phyloP scores from a whole-genome alignment of 225 moss, liverwort and hornwort genomes.

The Physcomitrium patens region DNA sequence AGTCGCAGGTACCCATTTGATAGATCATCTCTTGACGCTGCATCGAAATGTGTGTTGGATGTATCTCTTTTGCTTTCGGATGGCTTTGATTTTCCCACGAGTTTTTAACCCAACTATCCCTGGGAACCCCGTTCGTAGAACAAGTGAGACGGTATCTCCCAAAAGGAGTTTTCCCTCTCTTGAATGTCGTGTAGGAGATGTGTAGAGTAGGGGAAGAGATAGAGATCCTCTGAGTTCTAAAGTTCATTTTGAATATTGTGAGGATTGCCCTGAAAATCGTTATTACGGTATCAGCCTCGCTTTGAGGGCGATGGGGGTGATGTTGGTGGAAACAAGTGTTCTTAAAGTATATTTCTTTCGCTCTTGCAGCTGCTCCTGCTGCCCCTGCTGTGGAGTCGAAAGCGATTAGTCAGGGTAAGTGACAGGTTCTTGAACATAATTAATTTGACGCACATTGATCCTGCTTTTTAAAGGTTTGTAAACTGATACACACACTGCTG shows the following conservation, averaged over 20 bases:
- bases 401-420: not conserved
- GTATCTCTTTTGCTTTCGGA: not conserved
- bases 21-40: not conserved
- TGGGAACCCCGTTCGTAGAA: too few relatives aligned
- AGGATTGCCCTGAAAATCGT: not conserved
- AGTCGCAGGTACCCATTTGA: conserved; percentile 9
- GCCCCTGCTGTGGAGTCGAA: not conserved
- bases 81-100: too few relatives aligned
- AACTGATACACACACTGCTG: too few relatives aligned
- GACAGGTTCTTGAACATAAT: too few relatives aligned
- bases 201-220: not conserved
- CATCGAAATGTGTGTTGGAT: not conserved
- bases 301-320: not conserved
- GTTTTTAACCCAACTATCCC: too few relatives aligned
- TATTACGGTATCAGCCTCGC: not conserved
- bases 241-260: not conserved
- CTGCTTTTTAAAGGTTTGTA: not conserved
- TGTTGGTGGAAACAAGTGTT: not conserved
- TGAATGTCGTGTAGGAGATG: not conserved
- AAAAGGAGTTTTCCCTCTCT: not conserved
- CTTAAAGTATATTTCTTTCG: not conserved
- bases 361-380: not conserved
- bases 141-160: not conserved
- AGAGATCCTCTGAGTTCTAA: not conserved
- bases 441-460: not conserved